These are phyloP conservation scores for Zymoseptoria crescenta DNA, from an alignment of 2,329 filamentous ascomycete species.

Conservation along the genomic window DNA sequence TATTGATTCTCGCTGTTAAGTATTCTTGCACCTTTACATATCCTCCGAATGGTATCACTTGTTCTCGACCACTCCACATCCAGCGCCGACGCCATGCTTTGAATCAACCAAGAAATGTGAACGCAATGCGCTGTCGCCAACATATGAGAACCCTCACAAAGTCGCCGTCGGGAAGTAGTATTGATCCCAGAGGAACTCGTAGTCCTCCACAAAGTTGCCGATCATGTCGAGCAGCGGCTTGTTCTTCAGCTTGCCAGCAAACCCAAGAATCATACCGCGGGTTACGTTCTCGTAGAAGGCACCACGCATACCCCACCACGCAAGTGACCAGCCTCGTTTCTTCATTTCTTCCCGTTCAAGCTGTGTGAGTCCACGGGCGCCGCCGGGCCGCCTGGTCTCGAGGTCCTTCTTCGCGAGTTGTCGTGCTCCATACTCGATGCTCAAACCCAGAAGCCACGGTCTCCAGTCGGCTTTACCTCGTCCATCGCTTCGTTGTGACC, in stretches of 20 bases:
- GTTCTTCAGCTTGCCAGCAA: constrained; percentile 62
- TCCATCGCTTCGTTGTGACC: constrained; percentile 47
- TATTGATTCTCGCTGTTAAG: not conserved
- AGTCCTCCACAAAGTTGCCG: constrained; percentile 83
- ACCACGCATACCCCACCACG: constrained; percentile 95
- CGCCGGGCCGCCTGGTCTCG: constrained; percentile 55
- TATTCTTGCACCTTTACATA: not conserved
- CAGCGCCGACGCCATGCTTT: not conserved
- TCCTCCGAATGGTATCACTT: not conserved
- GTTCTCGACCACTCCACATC: not conserved
- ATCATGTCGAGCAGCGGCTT: constrained; percentile 73
- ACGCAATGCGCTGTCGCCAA: not conserved
- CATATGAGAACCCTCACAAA: constrained; percentile 29
- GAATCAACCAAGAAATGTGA: not conserved
- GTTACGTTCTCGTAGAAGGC: constrained; percentile 93
- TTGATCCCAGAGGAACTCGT: constrained; percentile 96
- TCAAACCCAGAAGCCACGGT: constrained; percentile 81
- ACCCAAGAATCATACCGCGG: constrained; percentile 56
- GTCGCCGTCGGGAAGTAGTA: constrained; percentile 79
- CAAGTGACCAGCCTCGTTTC: constrained; percentile 81
- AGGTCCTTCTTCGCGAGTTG: constrained; percentile 67
- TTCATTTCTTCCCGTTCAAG: constrained; percentile 85
- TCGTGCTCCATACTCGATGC: constrained; percentile 79
- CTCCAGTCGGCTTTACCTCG: constrained; percentile 76
- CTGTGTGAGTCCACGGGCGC: constrained; percentile 68